phyloP scores from a whole-genome alignment of 129 eudicot genomes.

The Arctium minus region DNA sequence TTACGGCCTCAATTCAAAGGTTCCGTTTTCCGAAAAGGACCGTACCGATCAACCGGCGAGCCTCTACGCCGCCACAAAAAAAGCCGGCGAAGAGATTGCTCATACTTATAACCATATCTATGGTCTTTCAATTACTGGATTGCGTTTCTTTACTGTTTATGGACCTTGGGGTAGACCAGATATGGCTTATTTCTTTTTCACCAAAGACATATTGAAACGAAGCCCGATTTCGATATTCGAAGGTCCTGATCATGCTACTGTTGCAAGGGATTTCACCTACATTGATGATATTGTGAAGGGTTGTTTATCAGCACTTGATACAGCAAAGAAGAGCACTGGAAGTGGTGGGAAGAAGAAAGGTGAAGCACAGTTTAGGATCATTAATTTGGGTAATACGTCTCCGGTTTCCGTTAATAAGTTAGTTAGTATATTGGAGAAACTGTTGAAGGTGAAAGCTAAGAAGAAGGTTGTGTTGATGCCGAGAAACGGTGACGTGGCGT shows the following conservation, averaged over 20 bases:
- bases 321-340: slow-evolving; percentile 59
- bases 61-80: slow-evolving; percentile 64
- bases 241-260: slow-evolving; percentile 53
- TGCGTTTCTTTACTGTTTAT: slow-evolving; percentile 62
- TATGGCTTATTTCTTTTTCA: slow-evolving; percentile 71
- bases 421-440: slow-evolving; percentile 55
- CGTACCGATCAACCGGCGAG: slow-evolving; percentile 68
- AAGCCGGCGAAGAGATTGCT: slow-evolving; percentile 74
- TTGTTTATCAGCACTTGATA: slow-evolving; percentile 54
- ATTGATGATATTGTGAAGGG: slow-evolving; percentile 75
- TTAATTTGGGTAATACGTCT: slow-evolving; percentile 62
- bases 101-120: slow-evolving; percentile 63
- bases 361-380: slow-evolving; percentile 57
- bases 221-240: slow-evolving; percentile 46
- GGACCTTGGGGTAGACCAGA: slow-evolving; percentile 86
- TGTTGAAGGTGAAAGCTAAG: slow-evolving; percentile 64
- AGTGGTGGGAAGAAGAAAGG: slow-evolving; percentile 64
- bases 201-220: slow-evolving; percentile 55
- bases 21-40: slow-evolving; percentile 60
- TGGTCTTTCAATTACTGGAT: slow-evolving; percentile 60
- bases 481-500: slow-evolving; percentile 57
- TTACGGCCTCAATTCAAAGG: slow-evolving; percentile 64
- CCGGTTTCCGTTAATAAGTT: slow-evolving; percentile 56
- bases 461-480: slow-evolving; percentile 60
- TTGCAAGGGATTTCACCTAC: slow-evolving; percentile 64